Conservation (phyloP, 805 yeast species). For the Saccharomycopsis malanga region DNA sequence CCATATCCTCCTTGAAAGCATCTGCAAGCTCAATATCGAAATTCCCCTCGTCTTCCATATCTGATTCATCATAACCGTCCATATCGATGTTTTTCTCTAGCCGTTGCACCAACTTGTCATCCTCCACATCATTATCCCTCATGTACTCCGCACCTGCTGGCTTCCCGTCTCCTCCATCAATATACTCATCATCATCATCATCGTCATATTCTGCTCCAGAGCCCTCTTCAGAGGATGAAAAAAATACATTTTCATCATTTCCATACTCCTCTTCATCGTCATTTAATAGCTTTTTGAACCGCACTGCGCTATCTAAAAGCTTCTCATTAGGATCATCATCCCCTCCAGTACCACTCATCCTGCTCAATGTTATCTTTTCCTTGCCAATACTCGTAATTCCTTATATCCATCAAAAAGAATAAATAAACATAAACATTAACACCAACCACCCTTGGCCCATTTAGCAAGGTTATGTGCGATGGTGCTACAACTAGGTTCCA, state of each 20-base stretch:
- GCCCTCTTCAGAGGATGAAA: not conserved
- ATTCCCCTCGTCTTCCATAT: conserved; percentile 26
- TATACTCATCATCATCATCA: conserved; percentile 23
- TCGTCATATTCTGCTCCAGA: conserved; percentile 18
- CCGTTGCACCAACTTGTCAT: conserved; percentile 30
- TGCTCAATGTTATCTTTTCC: no score
- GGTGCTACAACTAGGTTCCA: no score
- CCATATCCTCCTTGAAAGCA: conserved; percentile 22
- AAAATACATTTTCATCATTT: conserved; percentile 3
- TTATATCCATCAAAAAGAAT: no score
- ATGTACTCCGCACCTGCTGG: conserved; percentile 29
- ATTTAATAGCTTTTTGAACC: not conserved
- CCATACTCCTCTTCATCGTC: conserved; percentile 21
- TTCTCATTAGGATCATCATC: no score
- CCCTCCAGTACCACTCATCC: no score
- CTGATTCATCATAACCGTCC: conserved; percentile 14
- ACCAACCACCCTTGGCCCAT: no score
- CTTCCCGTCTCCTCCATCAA: conserved; percentile 29
- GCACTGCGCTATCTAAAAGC: not conserved
- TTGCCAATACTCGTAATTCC: no score
- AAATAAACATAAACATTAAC: no score
- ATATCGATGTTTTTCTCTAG: conserved; percentile 1
- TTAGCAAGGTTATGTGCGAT: no score
- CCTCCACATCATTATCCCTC: conserved; percentile 25
- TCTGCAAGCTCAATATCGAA: conserved; percentile 30